Evolutionary conservation across 495 filamentous ascomycete species (phyloP).

Genomic region (Tuber aestivum): DNA sequence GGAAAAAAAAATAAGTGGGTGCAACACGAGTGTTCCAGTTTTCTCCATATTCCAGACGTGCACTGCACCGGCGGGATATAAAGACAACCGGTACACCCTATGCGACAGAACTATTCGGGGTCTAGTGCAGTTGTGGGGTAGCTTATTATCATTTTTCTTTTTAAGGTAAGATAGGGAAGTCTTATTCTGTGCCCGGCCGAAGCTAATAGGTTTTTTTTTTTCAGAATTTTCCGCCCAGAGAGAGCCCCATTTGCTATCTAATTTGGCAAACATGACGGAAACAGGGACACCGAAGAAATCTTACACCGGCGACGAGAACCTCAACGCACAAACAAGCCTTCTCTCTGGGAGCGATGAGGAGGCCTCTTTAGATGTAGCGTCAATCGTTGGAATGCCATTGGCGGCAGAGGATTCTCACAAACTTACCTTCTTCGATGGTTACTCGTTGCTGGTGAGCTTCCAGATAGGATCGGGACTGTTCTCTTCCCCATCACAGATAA

Average conservation of each 20-base stretch:
- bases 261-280: not conserved
- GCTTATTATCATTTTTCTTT: not conserved
- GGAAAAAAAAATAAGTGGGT: not conserved
- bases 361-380: not conserved
- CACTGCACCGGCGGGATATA: not conserved
- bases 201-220: not conserved
- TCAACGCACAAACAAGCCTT: not conserved
- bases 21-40: not conserved
- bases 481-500: constrained; percentile 54
- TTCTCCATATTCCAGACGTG: not conserved
- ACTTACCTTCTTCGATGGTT: constrained; percentile 46
- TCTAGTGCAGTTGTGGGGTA: not conserved
- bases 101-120: not conserved
- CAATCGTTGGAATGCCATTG: not conserved
- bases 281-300: not conserved
- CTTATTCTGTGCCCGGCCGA: not conserved
- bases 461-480: constrained; percentile 55
- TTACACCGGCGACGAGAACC: not conserved
- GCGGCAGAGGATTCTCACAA: not conserved
- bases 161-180: not conserved
- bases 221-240: not conserved
- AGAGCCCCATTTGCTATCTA: not conserved
- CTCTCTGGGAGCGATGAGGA: not conserved
- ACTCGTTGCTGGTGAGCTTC: constrained; percentile 53
- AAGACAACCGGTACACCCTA: not conserved